Base-by-base conservation (phyloP, 768 basidiomycete species). In the Lactarius hengduanensis region DNA sequence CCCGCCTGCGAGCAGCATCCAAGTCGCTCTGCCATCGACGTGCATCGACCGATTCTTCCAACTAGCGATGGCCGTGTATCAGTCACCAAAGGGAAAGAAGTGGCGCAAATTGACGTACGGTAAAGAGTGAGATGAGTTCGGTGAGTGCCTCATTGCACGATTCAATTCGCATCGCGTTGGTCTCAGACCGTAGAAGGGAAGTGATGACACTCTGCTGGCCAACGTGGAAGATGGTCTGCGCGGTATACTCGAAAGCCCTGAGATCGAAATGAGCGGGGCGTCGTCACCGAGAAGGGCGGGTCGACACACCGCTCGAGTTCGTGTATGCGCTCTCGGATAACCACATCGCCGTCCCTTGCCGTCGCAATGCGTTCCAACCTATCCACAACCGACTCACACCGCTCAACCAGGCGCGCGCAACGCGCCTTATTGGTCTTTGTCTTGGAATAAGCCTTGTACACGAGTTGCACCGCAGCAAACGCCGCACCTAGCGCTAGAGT, bases 341-440 rank as follows among this genome's bases (percentile, higher is more conserved):
- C 53, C 10, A 32, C 59, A 53, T 63, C 68, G 22, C 58, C 57
- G 2, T 55, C 70, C 18, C 28, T 32, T 32, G 62, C 50, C 32
- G 26, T 50, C 32, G 64, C 61, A 47, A 70, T 43, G 26, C 64
- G 61, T 59, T 66, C 64, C 18, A 70, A 38, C 34, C 62, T 65
- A 32, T 69, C 68, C 38, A 70, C 41, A 30, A 69, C 57, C 30
- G 62, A 36, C 38, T 70, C 64, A 40, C 70, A 70, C 11, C 68
- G 70, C 45, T 65, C 68, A 47, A 70, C 69, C 30, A 70, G 64
- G 32, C 68, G 69, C 45, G 69, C 68, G 41, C 69, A 70, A 26
- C 69, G 69, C 9, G 64, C 61, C 61, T 55, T 69, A 55, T 62
- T 70, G 5, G 63, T 70, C 43, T 63, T 70, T 18, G 69, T 62